Evolutionary conservation across 1,284 basidiomycete genomes (phyloP).

Genomic region (Melampsora larici-populina): DNA sequence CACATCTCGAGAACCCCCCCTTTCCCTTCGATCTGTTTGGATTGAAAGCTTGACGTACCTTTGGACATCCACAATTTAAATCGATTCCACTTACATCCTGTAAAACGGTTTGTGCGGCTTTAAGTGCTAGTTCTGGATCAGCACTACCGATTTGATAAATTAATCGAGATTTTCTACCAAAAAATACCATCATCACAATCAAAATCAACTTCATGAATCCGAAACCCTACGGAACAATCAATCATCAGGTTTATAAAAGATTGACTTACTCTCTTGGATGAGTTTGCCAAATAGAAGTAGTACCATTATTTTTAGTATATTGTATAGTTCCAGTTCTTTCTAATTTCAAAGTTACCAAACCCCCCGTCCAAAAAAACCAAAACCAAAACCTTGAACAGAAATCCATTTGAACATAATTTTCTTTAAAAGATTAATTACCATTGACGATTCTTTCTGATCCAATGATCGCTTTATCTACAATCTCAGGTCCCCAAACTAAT

Average conservation of each 20-base stretch:
- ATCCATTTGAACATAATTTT: too few species aligned
- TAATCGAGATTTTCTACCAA: conserved; percentile 48
- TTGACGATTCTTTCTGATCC: conserved; percentile 77
- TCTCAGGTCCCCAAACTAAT: conserved; percentile 87
- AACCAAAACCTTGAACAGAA: too few species aligned
- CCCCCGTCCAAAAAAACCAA: too few species aligned
- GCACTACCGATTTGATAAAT: conserved; percentile 80
- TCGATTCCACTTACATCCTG: conserved; percentile 90
- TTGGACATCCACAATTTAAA: conserved; percentile 71
- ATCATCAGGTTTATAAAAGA: conserved; percentile 59
- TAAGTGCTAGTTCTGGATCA: conserved; percentile 80
- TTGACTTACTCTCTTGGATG: conserved; percentile 83
- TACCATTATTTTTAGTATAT: conserved; percentile 63
- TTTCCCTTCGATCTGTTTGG: background rate
- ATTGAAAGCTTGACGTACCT: conserved; percentile 37
- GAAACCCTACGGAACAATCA: too few species aligned
- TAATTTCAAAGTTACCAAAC: conserved; percentile 51
- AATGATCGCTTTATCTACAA: conserved; percentile 92
- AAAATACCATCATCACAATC: background rate
- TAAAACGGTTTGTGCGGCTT: conserved; percentile 80
- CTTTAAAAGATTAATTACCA: conserved; percentile 62
- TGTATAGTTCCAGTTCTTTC: conserved; percentile 83
- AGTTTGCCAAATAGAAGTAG: conserved; percentile 79
- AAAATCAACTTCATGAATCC: too few species aligned
- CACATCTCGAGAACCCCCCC: too few species aligned